Base-by-base conservation (phyloP, 805 yeast species). In the Sungouiella blattae region DNA sequence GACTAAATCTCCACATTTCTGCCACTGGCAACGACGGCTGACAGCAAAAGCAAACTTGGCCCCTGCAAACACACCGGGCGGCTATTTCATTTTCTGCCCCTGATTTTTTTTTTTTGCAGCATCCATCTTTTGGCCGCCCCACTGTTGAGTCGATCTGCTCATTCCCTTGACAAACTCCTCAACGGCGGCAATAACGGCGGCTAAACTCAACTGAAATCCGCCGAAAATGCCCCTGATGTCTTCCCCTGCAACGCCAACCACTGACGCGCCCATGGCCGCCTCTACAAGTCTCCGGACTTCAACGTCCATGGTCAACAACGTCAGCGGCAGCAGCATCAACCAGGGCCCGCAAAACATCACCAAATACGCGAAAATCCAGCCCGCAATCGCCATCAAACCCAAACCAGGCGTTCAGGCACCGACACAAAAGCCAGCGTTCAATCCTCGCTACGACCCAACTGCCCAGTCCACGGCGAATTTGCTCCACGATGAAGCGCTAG, bases 301-400 rank as follows among this genome's bases (percentile, higher is more conserved):
- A 13, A 25, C 35, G 11, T 12, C 16, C 25, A 25, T 26, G 35
- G 29, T 29, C 4, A 29, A 18, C 29, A 20, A 26, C 22, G 25
- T 24, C 7, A 32, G 29, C 28, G 15, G 22, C 28, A 20, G 28
- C 30, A 5, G 28, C 22, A 25, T 17, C 16, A 13, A 14, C 41
- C 29, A 6, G 18, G 28, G 26, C n/a, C 36, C 16, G 37, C 39
- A 34, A 30, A 39, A 32, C 26, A 16, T 35, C 12, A 18, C 39
- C 21, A 64, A 63, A 41, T 57, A 60, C 39, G 50, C 61, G 33
- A 64, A 62, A 38, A 60, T 59, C 21, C 66, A 61, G 40, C 70
- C 67, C 1, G 64, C 67, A 5, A 60, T 64, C 8, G 68, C 69
- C 11, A 67, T 68, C 21, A 62, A 62, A 17, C 64, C 64, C 7